phyloP scores from a whole-genome alignment of 2,329 filamentous ascomycete genomes.

The Gremmenia infestans region DNA sequence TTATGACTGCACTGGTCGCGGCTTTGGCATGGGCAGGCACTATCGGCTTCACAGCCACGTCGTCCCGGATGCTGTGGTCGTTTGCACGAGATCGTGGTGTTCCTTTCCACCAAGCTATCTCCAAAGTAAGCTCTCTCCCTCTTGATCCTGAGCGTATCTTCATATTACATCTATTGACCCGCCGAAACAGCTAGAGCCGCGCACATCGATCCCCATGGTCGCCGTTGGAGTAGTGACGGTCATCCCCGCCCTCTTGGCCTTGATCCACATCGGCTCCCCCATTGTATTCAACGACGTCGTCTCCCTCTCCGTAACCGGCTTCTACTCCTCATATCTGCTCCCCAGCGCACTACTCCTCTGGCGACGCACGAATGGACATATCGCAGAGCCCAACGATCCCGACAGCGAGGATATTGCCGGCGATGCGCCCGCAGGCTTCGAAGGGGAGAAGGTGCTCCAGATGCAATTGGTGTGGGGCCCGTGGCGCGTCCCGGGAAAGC shows the following conservation, averaged over 20 bases:
- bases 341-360: slow-evolving; percentile 36
- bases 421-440: slow-evolving; percentile 1
- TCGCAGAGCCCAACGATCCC: slow-evolving; percentile 12
- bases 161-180: no score
- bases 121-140: slow-evolving; percentile 9
- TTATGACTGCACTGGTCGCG: slow-evolving; percentile 36
- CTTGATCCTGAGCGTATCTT: no score
- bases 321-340: slow-evolving; percentile 41
- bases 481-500: slow-evolving; percentile 45
- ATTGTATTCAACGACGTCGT: slow-evolving; percentile 41
- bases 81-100: slow-evolving; percentile 40
- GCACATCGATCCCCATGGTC: slow-evolving; percentile 12
- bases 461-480: slow-evolving; percentile 46
- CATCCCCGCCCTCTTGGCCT: slow-evolving; percentile 27
- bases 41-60: slow-evolving; percentile 31
- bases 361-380: slow-evolving; percentile 34
- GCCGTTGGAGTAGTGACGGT: slow-evolving; percentile 24
- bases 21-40: slow-evolving; percentile 39
- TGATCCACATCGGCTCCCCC: slow-evolving; percentile 37
- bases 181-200: background rate
- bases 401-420: no score
- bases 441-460: background rate
- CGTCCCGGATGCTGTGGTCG: slow-evolving; percentile 37
- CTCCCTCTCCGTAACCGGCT: slow-evolving; percentile 38
- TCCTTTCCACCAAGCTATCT: slow-evolving; percentile 20